Conservation (phyloP, 2,329 filamentous ascomycete species). For the Orbilia quercus region DNA sequence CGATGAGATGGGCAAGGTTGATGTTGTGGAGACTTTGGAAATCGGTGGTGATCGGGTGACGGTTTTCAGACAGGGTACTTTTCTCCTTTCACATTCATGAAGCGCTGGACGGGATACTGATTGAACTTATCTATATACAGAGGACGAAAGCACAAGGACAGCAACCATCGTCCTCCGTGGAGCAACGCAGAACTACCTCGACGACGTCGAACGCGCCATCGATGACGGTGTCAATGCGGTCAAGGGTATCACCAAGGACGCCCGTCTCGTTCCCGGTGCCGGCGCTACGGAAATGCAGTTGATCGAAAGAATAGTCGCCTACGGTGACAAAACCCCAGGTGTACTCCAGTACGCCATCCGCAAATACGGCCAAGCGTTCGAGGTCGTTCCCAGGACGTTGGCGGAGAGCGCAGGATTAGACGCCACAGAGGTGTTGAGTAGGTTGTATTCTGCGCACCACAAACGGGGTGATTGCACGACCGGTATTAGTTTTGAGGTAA, state of each 20-base stretch:
- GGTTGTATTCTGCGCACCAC: constrained; percentile 91
- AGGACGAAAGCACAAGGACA: constrained; percentile 89
- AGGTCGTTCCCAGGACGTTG: constrained; percentile 92
- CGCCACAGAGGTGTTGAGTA: constrained; percentile 93
- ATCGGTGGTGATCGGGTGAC: constrained; percentile 98
- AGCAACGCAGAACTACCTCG: constrained; percentile 96
- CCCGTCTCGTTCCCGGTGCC: constrained; percentile 89
- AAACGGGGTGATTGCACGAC: constrained; percentile 86
- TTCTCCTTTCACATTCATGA: neutral
- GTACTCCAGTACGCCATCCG: constrained; percentile 96
- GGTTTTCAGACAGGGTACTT: constrained; percentile 82
- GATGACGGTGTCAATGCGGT: constrained; percentile 98
- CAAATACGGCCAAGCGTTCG: constrained; percentile 97
- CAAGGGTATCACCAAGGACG: constrained; percentile 95
- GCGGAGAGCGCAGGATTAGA: constrained; percentile 96
- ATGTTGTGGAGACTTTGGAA: constrained; percentile 95
- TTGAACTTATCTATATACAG: constrained; percentile 65
- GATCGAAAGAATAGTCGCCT: constrained; percentile 87
- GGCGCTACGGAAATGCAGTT: constrained; percentile 95
- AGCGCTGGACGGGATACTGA: too few relatives aligned
- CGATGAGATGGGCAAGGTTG: constrained; percentile 97
- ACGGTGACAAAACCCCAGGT: constrained; percentile 91
- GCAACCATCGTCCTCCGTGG: constrained; percentile 93
- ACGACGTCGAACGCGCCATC: constrained; percentile 95
- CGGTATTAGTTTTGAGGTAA: constrained; percentile 90